These are phyloP conservation scores for Dactylella cylindrospora DNA, from an alignment of 2,329 filamentous ascomycete species.

Conservation along the genomic window DNA sequence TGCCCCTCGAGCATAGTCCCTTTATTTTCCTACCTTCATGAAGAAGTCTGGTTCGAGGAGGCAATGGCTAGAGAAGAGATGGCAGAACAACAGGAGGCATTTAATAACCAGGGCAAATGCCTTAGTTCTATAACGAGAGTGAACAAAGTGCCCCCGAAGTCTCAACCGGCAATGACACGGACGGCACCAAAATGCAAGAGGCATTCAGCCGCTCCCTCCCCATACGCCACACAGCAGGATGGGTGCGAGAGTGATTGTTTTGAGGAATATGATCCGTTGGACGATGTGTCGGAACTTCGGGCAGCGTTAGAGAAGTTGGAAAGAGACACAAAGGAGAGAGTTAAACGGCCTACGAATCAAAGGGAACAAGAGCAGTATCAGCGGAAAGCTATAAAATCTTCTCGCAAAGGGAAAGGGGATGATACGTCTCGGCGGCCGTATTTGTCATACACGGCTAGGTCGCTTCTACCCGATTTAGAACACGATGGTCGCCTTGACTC, in stretches of 20 bases:
- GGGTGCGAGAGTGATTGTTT: slow-evolving; percentile 44
- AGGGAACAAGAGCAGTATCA: no score
- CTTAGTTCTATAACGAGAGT: not conserved
- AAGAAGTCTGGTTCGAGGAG: slow-evolving; percentile 12
- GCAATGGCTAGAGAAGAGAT: slow-evolving; percentile 17
- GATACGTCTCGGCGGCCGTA: slow-evolving; percentile 23
- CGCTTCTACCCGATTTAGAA: slow-evolving; percentile 4
- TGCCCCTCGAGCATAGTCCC: no score
- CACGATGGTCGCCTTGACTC: not conserved
- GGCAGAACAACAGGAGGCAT: slow-evolving; percentile 1
- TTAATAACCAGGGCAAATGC: slow-evolving; percentile 2
- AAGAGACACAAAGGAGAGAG: not conserved
- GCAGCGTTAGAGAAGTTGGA: slow-evolving; percentile 7
- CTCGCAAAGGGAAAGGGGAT: not conserved
- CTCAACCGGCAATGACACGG: not conserved
- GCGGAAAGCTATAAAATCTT: slow-evolving; percentile 8
- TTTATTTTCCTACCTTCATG: slow-evolving; percentile 9
- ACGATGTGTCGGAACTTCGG: slow-evolving; percentile 33
- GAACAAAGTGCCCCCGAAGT: not conserved
- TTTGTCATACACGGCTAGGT: slow-evolving; percentile 12
- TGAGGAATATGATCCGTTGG: slow-evolving; percentile 47
- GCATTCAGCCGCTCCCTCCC: not conserved
- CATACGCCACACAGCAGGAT: not conserved
- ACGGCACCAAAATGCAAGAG: slow-evolving; percentile 1
- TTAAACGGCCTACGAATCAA: not conserved